Percentiles rank a stretch among this genome's conserved stretches.
phyloP scores from a whole-genome alignment of 176 grass and related monocot species.

The Pontederia crassipes region DNA sequence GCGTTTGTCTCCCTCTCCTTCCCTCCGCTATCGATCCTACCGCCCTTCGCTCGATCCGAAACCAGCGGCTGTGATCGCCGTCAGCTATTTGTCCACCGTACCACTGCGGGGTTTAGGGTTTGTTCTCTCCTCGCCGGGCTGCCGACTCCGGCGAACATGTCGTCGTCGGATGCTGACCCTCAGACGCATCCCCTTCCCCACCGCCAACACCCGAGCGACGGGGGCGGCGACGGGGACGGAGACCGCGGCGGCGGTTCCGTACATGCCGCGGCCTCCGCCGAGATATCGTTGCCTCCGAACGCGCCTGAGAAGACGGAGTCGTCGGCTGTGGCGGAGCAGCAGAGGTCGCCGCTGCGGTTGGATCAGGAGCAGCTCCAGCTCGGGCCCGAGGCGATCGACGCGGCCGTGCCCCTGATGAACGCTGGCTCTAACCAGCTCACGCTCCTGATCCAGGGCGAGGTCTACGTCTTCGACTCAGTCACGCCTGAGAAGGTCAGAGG shows the following conservation, averaged over 20 bases:
- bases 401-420: constrained; percentile 27
- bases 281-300: too few species aligned
- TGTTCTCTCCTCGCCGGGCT: too few species aligned
- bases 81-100: too few species aligned
- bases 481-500: constrained; percentile 24
- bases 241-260: not conserved
- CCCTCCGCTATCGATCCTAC: too few species aligned
- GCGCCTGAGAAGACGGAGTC: constrained; percentile 14
- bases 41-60: too few species aligned
- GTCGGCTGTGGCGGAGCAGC: not conserved
- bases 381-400: constrained; percentile 20
- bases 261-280: not conserved
- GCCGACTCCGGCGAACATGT: too few species aligned
- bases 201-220: too few species aligned
- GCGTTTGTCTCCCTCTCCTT: too few species aligned
- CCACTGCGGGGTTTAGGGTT: too few species aligned
- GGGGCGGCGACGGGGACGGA: not conserved
- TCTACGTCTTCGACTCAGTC: constrained; percentile 93
- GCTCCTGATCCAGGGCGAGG: constrained; percentile 90
- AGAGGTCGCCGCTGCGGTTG: constrained; percentile 8
- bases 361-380: constrained; percentile 22
- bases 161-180: too few species aligned
- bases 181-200: too few species aligned
- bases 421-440: constrained; percentile 66
- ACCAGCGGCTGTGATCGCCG: too few species aligned